These are phyloP conservation scores for Dendrobium nobile DNA, from an alignment of 106 monocot species.

Conservation along the genomic window DNA sequence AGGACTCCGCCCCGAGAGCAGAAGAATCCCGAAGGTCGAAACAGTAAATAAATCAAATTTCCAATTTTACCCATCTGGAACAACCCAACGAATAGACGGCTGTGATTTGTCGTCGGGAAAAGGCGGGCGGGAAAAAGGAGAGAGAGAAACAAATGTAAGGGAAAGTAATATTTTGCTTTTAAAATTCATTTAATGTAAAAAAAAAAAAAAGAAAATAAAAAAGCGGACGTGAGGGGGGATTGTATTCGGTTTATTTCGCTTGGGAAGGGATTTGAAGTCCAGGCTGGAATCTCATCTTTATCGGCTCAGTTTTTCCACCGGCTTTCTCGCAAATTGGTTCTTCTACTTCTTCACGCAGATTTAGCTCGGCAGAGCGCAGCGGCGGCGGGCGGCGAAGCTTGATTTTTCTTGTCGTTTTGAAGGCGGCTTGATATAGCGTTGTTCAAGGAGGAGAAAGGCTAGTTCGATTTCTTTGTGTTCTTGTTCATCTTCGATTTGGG, in stretches of 20 bases:
- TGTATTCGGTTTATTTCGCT: not conserved
- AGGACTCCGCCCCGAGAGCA: not conserved
- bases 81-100: not conserved
- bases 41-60: not conserved
- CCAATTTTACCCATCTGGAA: not conserved
- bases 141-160: not conserved
- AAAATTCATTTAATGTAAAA: not conserved
- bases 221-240: slow-evolving; percentile 5
- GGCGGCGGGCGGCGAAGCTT: not conserved
- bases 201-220: not conserved
- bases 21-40: not conserved
- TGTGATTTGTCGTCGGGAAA: not conserved
- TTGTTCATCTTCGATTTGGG: not conserved
- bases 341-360: not conserved
- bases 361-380: not conserved
- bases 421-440: not conserved
- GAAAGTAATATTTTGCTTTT: not conserved
- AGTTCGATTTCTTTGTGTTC: not conserved
- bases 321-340: not conserved
- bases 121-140: not conserved
- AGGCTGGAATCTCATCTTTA: slow-evolving; percentile 8
- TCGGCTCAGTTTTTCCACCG: slow-evolving; percentile 7
- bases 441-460: not conserved
- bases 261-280: slow-evolving; percentile 1
- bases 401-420: not conserved